Base-by-base conservation (phyloP, 1,284 basidiomycete species). In the Malassezia dermatis region DNA sequence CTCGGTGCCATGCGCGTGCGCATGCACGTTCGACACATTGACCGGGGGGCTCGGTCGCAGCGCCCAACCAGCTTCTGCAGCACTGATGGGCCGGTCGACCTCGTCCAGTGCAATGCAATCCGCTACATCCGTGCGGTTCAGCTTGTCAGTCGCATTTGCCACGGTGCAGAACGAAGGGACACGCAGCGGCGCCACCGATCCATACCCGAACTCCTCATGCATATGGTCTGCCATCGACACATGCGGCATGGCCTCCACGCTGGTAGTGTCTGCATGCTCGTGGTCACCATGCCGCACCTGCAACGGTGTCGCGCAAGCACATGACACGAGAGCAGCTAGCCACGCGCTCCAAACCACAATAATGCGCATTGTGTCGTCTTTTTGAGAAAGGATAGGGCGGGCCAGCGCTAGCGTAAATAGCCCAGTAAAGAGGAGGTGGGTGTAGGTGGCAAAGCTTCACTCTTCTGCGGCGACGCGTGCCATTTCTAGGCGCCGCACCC, bases 31-130 rank as follows among this genome's bases (percentile, higher is more conserved):
- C 34, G 45, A 24, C 21, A 39, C 19, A 32, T 42, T 47, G 19
- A 48, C 26, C 24, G 24, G 35, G 7, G 41, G 44, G 11, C 50
- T 39, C 7, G 50, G 50, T 8, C 49, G 49, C 37, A 57, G 35
- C 11, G 24, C 30, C 34, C 30, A 40, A 19, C 42, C 55, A 3
- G 48, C 55, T 8, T 32, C 27, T 8, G 40, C 26, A 2, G 50
- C 55, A 17, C 15, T 32, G 8, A 52, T 26, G 10, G 46, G 17
- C 21, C 4, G 12, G 35, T 57, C 55, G 17, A 57, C 10, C 21
- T 49, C 34, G 31, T 56, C 53, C 11, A 48, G n/a, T 8, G 48
- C 53, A 24, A 56, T 45, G 30, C 53, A 56, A 17, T 48, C n/a
- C n/a, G 27, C 24, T 23, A 48, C 15, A 12, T 48, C 46, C 19